A percentile compares a stretch with the other conserved stretches of the same genome.
Evolutionary conservation across 805 yeast genomes (phyloP).

Genomic region (Saccharomyces paradoxus): DNA sequence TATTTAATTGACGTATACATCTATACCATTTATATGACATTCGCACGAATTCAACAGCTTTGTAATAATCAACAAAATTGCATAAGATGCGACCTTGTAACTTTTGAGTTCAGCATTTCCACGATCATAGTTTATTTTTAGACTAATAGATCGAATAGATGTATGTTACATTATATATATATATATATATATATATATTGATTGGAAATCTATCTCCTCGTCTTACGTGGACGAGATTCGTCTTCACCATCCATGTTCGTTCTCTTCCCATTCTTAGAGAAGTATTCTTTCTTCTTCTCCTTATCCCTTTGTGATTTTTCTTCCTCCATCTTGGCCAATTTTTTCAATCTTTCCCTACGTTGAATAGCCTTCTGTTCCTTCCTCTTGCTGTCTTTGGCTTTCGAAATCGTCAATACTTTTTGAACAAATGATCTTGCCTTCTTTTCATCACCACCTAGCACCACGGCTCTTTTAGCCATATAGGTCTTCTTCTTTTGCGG

Average conservation of each 20-base stretch:
- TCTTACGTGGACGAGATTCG: slow-evolving; percentile 22
- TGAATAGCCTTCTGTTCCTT: slow-evolving; percentile 64
- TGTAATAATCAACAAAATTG: not conserved
- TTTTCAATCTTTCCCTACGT: slow-evolving; percentile 67
- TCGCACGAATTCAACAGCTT: not conserved
- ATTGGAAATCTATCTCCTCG: slow-evolving; percentile 8
- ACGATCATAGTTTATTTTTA: not conserved
- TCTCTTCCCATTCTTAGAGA: slow-evolving; percentile 62
- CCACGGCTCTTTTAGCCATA: slow-evolving; percentile 86
- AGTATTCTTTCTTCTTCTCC: slow-evolving; percentile 81
- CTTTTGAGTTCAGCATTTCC: not conserved
- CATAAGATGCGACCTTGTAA: not conserved
- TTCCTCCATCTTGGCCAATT: slow-evolving; percentile 66
- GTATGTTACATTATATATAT: slow-evolving; percentile 41
- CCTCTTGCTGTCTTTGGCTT: slow-evolving; percentile 76
- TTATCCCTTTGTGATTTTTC: slow-evolving; percentile 63
- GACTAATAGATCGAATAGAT: not conserved
- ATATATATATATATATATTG: not conserved
- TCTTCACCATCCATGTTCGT: slow-evolving; percentile 35
- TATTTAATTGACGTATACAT: slow-evolving; percentile 41
- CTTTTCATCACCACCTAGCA: slow-evolving; percentile 86
- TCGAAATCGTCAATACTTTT: slow-evolving; percentile 75
- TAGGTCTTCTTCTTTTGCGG: slow-evolving; percentile 81
- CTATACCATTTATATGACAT: not conserved
- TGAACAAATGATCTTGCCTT: slow-evolving; percentile 84